Base-by-base conservation (phyloP, 192 early-diverging fungal species). In the Backusella macrospora region DNA sequence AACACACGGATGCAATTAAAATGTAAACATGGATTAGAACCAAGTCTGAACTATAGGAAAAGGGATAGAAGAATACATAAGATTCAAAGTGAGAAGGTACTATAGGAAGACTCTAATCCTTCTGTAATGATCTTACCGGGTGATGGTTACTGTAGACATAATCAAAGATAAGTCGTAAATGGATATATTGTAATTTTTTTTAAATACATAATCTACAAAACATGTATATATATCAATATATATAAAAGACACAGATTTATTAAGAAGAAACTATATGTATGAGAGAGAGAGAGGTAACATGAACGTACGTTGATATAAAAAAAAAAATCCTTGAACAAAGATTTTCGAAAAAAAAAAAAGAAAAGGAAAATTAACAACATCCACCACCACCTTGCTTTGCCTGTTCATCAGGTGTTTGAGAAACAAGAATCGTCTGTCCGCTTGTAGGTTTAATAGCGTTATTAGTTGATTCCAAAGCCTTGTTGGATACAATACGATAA, bases 401-500 rank as follows among this genome's bases (percentile, higher is more conserved):
- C 63, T 86, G 80, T 70, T 92, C 92, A 67, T 86, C 85, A 55
- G 83, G 76, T 23, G 83, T 79, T 16, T 89, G 87, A 23, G 76
- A 80, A 34, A 94, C 89, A 69, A 85, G 83, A 80, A 94, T 91
- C 63, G 89, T 89, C 49, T 89, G 87, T 18, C 93, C 91, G 65
- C 86, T 85, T 47, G 89, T 90, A 18, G 91, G 91, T 67, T 87
- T 85, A 52, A 88, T 84, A 29, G 83, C 86, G 76, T 93, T 91
- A 42, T 88, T 88, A 74, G 86, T 87, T 68, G 85, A 90, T 82
- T 97, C 96, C 52, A 99, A 84, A 38, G 96, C 96, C 83, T 96
- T 97, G 92, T 96, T 96, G 62, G 97, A 98, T 16, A 97, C 96
- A 76, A 99, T 94, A 76, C 93, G 93, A 87, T 99, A 99, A 72